Conservation (phyloP, 306 rosid species). For the Adenanthera pavonina region DNA sequence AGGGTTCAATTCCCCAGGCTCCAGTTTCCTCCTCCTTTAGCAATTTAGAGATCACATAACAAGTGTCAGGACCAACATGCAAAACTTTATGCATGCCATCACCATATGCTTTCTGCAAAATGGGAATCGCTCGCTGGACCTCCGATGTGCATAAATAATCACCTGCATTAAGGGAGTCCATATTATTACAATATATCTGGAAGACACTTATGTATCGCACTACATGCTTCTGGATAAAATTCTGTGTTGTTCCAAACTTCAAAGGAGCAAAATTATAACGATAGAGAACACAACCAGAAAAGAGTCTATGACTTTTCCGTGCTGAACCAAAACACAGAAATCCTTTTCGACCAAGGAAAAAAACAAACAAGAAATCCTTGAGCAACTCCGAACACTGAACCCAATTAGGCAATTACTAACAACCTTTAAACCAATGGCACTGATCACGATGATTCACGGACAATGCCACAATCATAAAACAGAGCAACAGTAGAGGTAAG, state of each 20-base stretch:
- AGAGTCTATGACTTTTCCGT: neutral
- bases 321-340: constrained; percentile 9
- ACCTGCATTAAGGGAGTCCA: constrained; percentile 43
- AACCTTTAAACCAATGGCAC: neutral
- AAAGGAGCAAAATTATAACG: constrained; percentile 14
- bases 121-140: constrained; percentile 53
- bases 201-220: constrained; percentile 10
- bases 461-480: constrained; percentile 17
- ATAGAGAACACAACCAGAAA: neutral
- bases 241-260: neutral
- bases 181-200: neutral
- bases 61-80: constrained; percentile 65
- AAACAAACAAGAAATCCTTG: neutral
- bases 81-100: constrained; percentile 59
- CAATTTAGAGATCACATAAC: constrained; percentile 58
- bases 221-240: neutral
- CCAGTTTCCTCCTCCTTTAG: constrained; percentile 63
- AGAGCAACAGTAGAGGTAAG: neutral
- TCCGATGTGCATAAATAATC: constrained; percentile 61
- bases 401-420: constrained; percentile 4
- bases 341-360: neutral
- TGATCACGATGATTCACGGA: neutral
- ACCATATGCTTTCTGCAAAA: constrained; percentile 58
- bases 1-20: constrained; percentile 81
- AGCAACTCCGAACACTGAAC: neutral